A percentile compares a stretch with the other conserved stretches of the same genome.
phyloP scores from a whole-genome alignment of 2,329 filamentous ascomycete species.

The Talaromyces islandicus region DNA sequence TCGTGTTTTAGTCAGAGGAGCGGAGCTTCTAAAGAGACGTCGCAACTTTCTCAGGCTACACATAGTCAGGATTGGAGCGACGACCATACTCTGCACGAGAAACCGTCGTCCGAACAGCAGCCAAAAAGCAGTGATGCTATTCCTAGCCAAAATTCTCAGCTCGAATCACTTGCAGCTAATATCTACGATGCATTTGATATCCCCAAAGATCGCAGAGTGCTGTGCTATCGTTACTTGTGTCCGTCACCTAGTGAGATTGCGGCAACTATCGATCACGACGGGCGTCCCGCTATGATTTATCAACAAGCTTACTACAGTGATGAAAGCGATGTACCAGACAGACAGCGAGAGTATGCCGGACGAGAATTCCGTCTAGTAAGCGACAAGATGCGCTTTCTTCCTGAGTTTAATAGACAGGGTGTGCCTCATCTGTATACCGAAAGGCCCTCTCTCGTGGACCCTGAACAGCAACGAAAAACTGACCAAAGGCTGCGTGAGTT shows the following conservation, averaged over 20 bases:
- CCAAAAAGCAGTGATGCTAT: constrained; percentile 11
- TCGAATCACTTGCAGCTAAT: constrained; percentile 16
- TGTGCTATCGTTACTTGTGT: constrained; percentile 19
- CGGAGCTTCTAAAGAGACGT: constrained; percentile 45
- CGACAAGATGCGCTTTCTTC: constrained; percentile 70
- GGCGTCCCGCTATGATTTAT: constrained; percentile 66
- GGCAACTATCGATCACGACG: constrained; percentile 51
- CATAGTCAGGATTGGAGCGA: neutral
- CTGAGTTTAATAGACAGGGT: constrained; percentile 65
- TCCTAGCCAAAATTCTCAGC: constrained; percentile 8
- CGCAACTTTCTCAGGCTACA: constrained; percentile 14
- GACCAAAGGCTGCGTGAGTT: constrained; percentile 49
- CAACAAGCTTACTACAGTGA: constrained; percentile 81
- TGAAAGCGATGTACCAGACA: constrained; percentile 73
- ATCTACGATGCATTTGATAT: constrained; percentile 27
- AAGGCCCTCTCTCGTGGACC: constrained; percentile 45
- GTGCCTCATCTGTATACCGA: constrained; percentile 53
- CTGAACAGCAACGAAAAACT: constrained; percentile 43
- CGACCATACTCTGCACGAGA: neutral
- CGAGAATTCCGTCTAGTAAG: constrained; percentile 75
- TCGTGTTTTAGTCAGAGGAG: constrained; percentile 62
- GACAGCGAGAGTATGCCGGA: constrained; percentile 76
- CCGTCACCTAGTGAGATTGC: constrained; percentile 41
- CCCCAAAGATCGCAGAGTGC: constrained; percentile 14
- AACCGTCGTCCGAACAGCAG: constrained; percentile 14